Evolutionary conservation across 306 rosid species (phyloP).

Genomic region (Rubus parviflorus): DNA sequence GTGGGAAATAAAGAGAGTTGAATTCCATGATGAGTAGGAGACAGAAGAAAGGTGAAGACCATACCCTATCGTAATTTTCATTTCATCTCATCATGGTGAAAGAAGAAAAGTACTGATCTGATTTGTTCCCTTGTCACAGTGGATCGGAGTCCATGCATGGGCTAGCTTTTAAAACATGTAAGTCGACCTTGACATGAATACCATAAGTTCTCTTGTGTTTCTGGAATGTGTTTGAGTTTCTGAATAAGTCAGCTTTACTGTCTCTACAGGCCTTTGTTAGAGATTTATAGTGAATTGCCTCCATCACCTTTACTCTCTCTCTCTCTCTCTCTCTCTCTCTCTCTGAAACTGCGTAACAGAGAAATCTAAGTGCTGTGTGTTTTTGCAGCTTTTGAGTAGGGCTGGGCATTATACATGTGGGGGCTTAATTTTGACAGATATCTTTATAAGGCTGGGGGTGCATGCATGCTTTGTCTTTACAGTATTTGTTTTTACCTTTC

Average conservation of each 20-base stretch:
- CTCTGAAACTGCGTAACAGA: background rate
- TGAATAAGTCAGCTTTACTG: constrained; percentile 35
- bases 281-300: constrained; percentile 11
- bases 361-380: constrained; percentile 11
- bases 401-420: constrained; percentile 14
- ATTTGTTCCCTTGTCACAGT: background rate
- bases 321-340: background rate
- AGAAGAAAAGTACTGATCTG: background rate
- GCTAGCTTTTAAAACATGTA: constrained; percentile 18
- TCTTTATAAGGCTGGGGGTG: background rate
- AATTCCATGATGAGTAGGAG: background rate
- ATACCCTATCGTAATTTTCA: background rate
- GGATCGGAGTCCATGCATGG: background rate
- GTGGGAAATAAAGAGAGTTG: constrained; percentile 1
- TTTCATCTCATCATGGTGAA: background rate
- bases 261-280: constrained; percentile 23
- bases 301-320: background rate
- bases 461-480: constrained; percentile 22
- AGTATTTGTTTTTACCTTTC: constrained; percentile 22
- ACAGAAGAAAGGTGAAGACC: background rate
- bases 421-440: background rate
- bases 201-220: constrained; percentile 15
- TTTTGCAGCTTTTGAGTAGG: constrained; percentile 14
- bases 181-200: constrained; percentile 25
- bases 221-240: constrained; percentile 26